phyloP scores from a whole-genome alignment of 148 eudicot species.

The Salicornia ramosissima region DNA sequence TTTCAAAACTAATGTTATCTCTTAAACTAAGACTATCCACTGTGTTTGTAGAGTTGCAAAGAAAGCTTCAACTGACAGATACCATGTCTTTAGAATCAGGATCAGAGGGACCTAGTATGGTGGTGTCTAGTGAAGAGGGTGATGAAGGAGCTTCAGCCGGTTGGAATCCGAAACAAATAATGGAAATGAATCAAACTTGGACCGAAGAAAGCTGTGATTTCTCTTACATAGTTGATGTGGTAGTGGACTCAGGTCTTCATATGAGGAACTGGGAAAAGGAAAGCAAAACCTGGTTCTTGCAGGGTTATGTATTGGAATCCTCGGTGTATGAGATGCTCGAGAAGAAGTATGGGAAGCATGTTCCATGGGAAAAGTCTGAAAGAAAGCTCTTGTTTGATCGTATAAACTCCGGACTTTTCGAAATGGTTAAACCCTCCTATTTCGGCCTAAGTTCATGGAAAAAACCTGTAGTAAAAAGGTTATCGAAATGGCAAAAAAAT shows the following conservation, averaged over 20 bases:
- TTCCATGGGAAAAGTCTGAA: conserved; percentile 53
- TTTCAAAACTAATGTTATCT: neutral
- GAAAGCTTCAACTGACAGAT: conserved; percentile 40
- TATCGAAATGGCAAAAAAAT: conserved; percentile 14
- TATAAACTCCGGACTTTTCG: conserved; percentile 46
- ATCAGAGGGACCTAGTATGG: conserved; percentile 53
- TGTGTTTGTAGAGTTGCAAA: conserved; percentile 34
- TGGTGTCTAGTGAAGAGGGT: conserved; percentile 56
- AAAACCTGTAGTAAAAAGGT: conserved; percentile 36
- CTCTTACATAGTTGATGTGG: conserved; percentile 70
- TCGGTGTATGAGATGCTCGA: conserved; percentile 56
- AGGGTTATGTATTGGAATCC: conserved; percentile 39
- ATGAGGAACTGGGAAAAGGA: conserved; percentile 28
- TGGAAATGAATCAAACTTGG: conserved; percentile 28
- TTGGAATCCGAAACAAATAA: conserved; percentile 30
- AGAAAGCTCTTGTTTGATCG: conserved; percentile 78
- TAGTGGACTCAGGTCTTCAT: conserved; percentile 46
- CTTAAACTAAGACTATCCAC: neutral
- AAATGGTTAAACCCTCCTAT: conserved; percentile 40
- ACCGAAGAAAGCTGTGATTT: conserved; percentile 40
- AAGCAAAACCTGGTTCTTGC: conserved; percentile 33
- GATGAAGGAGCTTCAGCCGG: conserved; percentile 28
- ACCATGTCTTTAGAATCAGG: conserved; percentile 40
- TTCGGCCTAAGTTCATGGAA: conserved; percentile 24
- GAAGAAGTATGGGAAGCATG: conserved; percentile 58